A percentile compares a stretch with the other conserved stretches of the same genome.
Conservation (phyloP, 192 early-diverging fungal genomes). For the Radiomyces spectabilis region DNA sequence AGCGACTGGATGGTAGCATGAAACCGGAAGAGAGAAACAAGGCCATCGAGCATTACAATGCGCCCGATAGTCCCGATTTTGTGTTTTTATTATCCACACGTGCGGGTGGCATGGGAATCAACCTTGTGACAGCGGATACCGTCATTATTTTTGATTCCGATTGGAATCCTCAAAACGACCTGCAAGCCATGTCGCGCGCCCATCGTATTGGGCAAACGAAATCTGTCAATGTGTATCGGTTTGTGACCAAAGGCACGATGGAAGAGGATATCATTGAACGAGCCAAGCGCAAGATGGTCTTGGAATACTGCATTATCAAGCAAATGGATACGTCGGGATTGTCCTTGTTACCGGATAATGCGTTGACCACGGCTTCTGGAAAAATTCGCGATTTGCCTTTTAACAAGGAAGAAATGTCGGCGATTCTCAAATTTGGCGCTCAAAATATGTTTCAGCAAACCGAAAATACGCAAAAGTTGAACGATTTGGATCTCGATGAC, state of each 20-base stretch:
- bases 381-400: slow-evolving; percentile 40
- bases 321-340: slow-evolving; percentile 60
- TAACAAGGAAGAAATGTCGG: slow-evolving; percentile 82
- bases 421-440: slow-evolving; percentile 98
- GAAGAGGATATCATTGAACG: slow-evolving; percentile 98
- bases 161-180: slow-evolving; percentile 95
- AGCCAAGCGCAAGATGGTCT: slow-evolving; percentile 98
- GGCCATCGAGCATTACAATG: slow-evolving; percentile 97
- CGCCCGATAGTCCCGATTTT: slow-evolving; percentile 89
- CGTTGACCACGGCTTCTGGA: slow-evolving; percentile 27
- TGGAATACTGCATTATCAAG: slow-evolving; percentile 99
- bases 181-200: slow-evolving; percentile 97
- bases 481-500: slow-evolving; percentile 95
- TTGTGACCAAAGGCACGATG: slow-evolving; percentile 95
- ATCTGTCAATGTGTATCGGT: slow-evolving; percentile 93
- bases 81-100: slow-evolving; percentile 94
- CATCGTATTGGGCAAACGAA: slow-evolving; percentile 99
- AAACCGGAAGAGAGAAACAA: slow-evolving; percentile 86
- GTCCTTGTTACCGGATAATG: slow-evolving; percentile 14
- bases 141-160: slow-evolving; percentile 94
- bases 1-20: slow-evolving; percentile 91
- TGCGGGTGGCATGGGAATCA: slow-evolving; percentile 96
- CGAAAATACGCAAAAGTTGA: slow-evolving; percentile 64
- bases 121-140: slow-evolving; percentile 94
- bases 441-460: slow-evolving; percentile 89